These are phyloP conservation scores for Clarireedia monteithiana DNA, from an alignment of 2,329 filamentous ascomycete genomes.

Conservation along the genomic window DNA sequence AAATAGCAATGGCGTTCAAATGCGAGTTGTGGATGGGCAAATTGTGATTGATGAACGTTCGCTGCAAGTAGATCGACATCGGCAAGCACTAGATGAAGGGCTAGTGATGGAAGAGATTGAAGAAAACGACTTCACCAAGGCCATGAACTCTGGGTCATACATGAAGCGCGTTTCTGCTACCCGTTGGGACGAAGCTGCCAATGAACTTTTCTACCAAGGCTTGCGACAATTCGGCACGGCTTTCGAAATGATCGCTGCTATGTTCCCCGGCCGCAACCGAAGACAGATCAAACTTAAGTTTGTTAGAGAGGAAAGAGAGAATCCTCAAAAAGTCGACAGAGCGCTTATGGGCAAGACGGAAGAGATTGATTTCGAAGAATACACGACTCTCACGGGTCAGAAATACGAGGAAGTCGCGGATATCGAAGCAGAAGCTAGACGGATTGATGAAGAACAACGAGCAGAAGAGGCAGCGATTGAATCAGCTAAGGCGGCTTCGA, in stretches of 20 bases:
- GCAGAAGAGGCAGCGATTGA: slow-evolving; percentile 39
- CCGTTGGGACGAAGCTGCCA: slow-evolving; percentile 64
- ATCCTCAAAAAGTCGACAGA: slow-evolving; percentile 54
- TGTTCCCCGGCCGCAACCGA: slow-evolving; percentile 66
- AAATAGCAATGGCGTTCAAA: slow-evolving; percentile 13
- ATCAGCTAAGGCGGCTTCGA: slow-evolving; percentile 29
- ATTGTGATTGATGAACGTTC: slow-evolving; percentile 65
- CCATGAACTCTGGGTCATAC: slow-evolving; percentile 63
- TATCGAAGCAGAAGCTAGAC: slow-evolving; percentile 45
- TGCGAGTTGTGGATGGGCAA: slow-evolving; percentile 41
- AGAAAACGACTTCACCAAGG: slow-evolving; percentile 70
- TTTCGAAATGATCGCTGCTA: slow-evolving; percentile 69
- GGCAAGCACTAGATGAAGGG: slow-evolving; percentile 46
- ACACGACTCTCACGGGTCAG: slow-evolving; percentile 44
- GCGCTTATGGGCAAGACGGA: slow-evolving; percentile 55
- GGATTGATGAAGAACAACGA: slow-evolving; percentile 37
- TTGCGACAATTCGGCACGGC: slow-evolving; percentile 74
- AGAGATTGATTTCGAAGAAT: slow-evolving; percentile 54
- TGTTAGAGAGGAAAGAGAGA: slow-evolving; percentile 65
- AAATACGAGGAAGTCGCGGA: slow-evolving; percentile 48
- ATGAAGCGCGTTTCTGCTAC: slow-evolving; percentile 56
- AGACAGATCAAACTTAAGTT: slow-evolving; percentile 77
- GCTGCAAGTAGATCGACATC: slow-evolving; percentile 60
- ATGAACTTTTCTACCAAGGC: slow-evolving; percentile 68
- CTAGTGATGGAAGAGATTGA: slow-evolving; percentile 52